A percentile compares a stretch with the other conserved stretches of the same genome.
phyloP scores from a whole-genome alignment of 306 rosid species.

The Dalbergia oliveri region DNA sequence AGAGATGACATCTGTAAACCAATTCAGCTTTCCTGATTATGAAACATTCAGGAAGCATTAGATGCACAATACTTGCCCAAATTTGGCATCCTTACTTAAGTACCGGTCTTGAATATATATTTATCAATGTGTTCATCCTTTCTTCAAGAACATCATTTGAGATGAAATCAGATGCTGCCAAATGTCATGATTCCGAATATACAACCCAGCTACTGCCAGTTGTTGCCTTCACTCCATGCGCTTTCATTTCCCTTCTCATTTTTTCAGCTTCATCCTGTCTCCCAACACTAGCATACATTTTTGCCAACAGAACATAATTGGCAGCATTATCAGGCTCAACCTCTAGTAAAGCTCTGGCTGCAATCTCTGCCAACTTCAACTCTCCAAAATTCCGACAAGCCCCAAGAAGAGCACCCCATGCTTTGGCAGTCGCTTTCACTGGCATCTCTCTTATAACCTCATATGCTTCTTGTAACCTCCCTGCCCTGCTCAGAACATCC shows the following conservation, averaged over 20 bases:
- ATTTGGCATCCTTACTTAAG: not conserved
- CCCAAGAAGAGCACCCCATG: slow-evolving; percentile 87
- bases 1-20: not conserved
- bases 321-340: slow-evolving; percentile 86
- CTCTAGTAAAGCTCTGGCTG: slow-evolving; percentile 68
- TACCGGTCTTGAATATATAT: not conserved
- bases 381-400: slow-evolving; percentile 80
- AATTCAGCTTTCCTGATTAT: slow-evolving; percentile 1
- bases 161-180: not conserved
- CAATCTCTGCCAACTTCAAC: slow-evolving; percentile 71
- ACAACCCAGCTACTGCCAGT: slow-evolving; percentile 84
- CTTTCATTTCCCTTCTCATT: slow-evolving; percentile 65
- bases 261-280: slow-evolving; percentile 72
- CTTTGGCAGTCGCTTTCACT: slow-evolving; percentile 75
- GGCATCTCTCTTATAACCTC: slow-evolving; percentile 73
- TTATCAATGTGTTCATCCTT: slow-evolving; percentile 12
- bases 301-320: slow-evolving; percentile 70
- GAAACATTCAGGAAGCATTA: not conserved
- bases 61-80: not conserved
- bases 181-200: slow-evolving; percentile 54
- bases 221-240: slow-evolving; percentile 62
- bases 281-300: slow-evolving; percentile 73
- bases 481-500: slow-evolving; percentile 80
- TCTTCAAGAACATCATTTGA: not conserved
- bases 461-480: slow-evolving; percentile 77